Evolutionary conservation across 768 basidiomycete species (phyloP).

Genomic region (Panaeolus cyanescens): DNA sequence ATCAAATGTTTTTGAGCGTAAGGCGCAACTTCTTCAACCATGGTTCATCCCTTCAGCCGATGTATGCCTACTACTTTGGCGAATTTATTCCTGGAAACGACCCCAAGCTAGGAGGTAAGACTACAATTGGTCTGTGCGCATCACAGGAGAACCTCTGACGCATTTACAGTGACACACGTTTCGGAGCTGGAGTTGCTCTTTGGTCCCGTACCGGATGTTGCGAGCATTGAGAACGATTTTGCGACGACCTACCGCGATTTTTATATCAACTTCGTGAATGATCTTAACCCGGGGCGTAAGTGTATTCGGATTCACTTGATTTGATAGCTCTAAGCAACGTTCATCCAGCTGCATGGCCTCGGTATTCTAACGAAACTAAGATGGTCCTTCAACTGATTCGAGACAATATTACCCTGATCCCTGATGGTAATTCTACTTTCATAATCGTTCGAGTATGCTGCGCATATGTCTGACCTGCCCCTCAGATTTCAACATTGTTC

Average conservation of each 20-base stretch:
- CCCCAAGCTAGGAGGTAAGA: constrained; percentile 47
- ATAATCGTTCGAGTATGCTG: neutral
- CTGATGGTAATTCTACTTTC: constrained; percentile 42
- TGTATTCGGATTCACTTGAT: no score
- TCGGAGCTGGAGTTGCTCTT: neutral
- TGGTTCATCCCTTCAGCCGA: constrained; percentile 45
- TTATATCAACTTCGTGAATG: neutral
- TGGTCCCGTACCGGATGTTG: neutral
- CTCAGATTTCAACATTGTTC: constrained; percentile 42
- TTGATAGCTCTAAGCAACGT: neutral
- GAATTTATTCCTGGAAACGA: constrained; percentile 61
- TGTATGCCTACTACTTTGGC: constrained; percentile 56
- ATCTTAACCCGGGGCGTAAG: constrained; percentile 57
- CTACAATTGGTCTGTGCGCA: no score
- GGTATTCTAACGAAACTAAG: constrained; percentile 33
- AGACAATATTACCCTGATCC: constrained; percentile 53
- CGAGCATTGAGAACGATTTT: neutral
- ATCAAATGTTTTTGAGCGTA: constrained; percentile 55
- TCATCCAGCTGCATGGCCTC: constrained; percentile 46
- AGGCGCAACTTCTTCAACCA: constrained; percentile 51
- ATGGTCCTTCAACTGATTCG: constrained; percentile 52
- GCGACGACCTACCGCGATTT: neutral
- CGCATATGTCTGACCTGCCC: neutral
- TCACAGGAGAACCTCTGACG: no score
- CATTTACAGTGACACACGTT: neutral